Base-by-base conservation (phyloP, 164 flowering plant genomes). In the Platanus orientalis region DNA sequence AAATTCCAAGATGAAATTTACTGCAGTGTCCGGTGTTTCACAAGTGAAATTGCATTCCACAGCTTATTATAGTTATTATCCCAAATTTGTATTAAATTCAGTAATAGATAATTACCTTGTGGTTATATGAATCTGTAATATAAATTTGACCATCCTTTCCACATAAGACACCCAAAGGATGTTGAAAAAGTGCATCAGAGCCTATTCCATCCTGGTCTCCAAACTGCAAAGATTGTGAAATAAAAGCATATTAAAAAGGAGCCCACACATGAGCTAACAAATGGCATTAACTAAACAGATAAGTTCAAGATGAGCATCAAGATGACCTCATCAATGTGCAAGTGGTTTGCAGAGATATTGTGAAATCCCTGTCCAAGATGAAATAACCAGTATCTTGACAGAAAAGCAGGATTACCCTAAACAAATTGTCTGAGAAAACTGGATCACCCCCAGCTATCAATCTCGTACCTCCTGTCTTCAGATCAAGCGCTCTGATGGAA, bases 191-290 rank as follows among this genome's bases (percentile, higher is more conserved):
- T 63, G 83, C 98, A 77, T 90, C 98, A 57, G 92, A 75, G 28
- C 97, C 96, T 66, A 79, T 62, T 53, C 98, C 98, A 72, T 93
- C 98, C 61, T 80, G 92, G 60, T 93, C 97, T 21, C 98, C 98
- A 79, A 86, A 93, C 98, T 93, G 81, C 75, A 73, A 63, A 63
- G 16, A 23, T 42, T 10, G 59, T 13, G 16, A 60, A 16, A 26
- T 60, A 30, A 25, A 54, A 44, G 32, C 26, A 39, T 40, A 50
- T 14, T 19, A 12, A 25, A 36, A n/a, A 67, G 11, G 14, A 47
- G 62, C 49, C 52, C 24, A n/a, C 17, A 30, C 44, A 24, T 24
- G 40, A 36, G n/a, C 32, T 23, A 32, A 20, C 3, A 30, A 50
- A 30, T 23, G 21, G 36, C 61, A 28, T 42, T 17, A 65, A 42